These are phyloP conservation scores for Exophiala phaeomuriformis DNA, from an alignment of 2,329 filamentous ascomycete genomes.

Conservation along the genomic window DNA sequence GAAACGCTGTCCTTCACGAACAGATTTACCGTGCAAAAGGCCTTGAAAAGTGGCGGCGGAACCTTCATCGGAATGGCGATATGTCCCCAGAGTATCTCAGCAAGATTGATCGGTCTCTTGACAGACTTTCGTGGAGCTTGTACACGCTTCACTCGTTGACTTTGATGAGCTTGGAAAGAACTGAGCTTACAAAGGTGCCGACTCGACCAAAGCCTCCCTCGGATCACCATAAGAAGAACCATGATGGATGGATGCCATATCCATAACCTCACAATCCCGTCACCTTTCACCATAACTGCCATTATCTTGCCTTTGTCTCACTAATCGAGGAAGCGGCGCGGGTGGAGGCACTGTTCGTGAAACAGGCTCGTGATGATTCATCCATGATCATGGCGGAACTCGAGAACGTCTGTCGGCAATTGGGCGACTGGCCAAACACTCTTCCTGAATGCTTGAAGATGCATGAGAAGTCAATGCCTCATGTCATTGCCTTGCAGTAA, in stretches of 20 bases:
- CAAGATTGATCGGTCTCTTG: constrained; percentile 7
- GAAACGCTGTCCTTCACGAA: constrained; percentile 15
- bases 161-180: constrained; percentile 20
- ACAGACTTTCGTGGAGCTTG: constrained; percentile 13
- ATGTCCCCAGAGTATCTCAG: neutral
- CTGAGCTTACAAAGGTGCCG: constrained; percentile 18
- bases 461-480: constrained; percentile 25
- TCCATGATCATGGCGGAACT: constrained; percentile 11
- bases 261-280: constrained; percentile 22
- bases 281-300: constrained; percentile 28
- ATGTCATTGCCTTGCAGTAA: constrained; percentile 29
- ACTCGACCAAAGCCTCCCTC: constrained; percentile 13
- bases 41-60: constrained; percentile 28
- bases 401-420: constrained; percentile 21
- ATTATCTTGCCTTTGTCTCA: constrained; percentile 26
- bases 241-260: constrained; percentile 28
- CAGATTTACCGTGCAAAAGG: constrained; percentile 22
- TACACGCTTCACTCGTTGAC: constrained; percentile 14
- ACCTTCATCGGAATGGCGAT: constrained; percentile 15
- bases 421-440: constrained; percentile 27
- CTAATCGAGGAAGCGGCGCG: constrained; percentile 11
- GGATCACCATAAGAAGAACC: constrained; percentile 18
- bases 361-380: constrained; percentile 6
- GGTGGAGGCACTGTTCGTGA: constrained; percentile 14
- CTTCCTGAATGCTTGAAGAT: constrained; percentile 28